Evolutionary conservation across 768 basidiomycete genomes (phyloP).

Genomic region (Termitomyces sp.): DNA sequence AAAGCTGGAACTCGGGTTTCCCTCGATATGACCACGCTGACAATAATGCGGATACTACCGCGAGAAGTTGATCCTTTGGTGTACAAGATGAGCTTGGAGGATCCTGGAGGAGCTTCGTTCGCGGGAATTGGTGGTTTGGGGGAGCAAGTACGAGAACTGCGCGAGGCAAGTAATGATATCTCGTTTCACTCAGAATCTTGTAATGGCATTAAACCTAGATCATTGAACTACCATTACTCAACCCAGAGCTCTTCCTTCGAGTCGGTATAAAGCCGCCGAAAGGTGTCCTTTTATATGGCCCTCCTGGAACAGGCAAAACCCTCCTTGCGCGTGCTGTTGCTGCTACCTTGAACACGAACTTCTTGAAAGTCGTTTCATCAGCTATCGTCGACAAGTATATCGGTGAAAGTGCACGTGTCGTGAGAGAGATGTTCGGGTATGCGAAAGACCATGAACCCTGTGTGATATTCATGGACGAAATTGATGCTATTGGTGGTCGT

Average conservation of each 20-base stretch:
- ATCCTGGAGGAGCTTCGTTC: constrained; percentile 92
- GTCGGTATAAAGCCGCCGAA: constrained; percentile 97
- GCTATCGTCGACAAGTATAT: constrained; percentile 99
- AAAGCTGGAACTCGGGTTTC: constrained; percentile 94
- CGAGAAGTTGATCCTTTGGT: constrained; percentile 97
- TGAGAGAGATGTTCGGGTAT: constrained; percentile 99
- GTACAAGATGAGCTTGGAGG: constrained; percentile 99
- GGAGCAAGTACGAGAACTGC: constrained; percentile 94
- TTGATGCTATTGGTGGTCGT: constrained; percentile 94
- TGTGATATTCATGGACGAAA: constrained; percentile 98
- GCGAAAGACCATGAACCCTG: constrained; percentile 97
- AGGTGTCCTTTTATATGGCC: constrained; percentile 93
- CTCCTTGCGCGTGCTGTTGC: constrained; percentile 92
- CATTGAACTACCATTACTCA: constrained; percentile 92
- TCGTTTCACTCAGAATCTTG: background rate
- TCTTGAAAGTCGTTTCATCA: constrained; percentile 97
- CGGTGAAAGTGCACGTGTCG: constrained; percentile 92
- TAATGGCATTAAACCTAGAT: constrained; percentile 44
- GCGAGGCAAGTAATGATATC: constrained; percentile 61
- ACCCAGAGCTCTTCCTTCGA: constrained; percentile 90
- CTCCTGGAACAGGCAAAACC: constrained; percentile 96
- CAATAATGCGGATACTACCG: constrained; percentile 97
- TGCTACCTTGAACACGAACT: constrained; percentile 93
- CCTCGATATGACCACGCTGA: constrained; percentile 98
- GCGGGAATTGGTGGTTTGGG: constrained; percentile 95